A percentile compares a stretch with the other conserved stretches of the same genome.
Evolutionary conservation across 1,139 yeast genomes (phyloP).

Genomic region (Saccharomyces hybrid): DNA sequence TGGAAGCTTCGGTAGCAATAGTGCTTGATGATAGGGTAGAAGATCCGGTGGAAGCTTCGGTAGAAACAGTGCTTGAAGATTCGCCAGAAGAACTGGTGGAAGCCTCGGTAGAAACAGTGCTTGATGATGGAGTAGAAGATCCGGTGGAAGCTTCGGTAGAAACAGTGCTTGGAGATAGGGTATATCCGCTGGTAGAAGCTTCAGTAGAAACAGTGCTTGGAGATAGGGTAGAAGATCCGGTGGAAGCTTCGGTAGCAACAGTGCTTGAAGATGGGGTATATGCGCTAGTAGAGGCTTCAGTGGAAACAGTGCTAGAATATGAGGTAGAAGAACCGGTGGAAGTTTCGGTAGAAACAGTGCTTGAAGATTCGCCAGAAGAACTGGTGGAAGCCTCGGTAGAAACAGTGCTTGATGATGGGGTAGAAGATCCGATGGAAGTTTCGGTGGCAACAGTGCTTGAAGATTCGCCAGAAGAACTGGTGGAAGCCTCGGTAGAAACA

Average conservation of each 20-base stretch:
- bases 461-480: too few relatives aligned
- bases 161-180: too few relatives aligned
- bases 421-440: too few relatives aligned
- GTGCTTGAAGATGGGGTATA: not conserved
- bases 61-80: too few relatives aligned
- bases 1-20: too few relatives aligned
- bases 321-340: not conserved
- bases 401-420: too few relatives aligned
- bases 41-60: not conserved
- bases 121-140: not conserved
- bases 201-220: not conserved
- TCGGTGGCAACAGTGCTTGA: too few relatives aligned
- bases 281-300: not conserved
- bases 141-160: not conserved
- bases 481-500: too few relatives aligned
- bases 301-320: not conserved
- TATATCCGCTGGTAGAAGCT: not conserved
- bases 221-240: too few relatives aligned
- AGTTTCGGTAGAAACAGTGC: not conserved
- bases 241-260: too few relatives aligned
- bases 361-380: not conserved
- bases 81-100: too few relatives aligned
- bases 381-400: not conserved
- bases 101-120: too few relatives aligned
- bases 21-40: not conserved